These are phyloP conservation scores for Myriosclerotinia duriaeana DNA, from an alignment of 2,329 filamentous ascomycete species.

Conservation along the genomic window DNA sequence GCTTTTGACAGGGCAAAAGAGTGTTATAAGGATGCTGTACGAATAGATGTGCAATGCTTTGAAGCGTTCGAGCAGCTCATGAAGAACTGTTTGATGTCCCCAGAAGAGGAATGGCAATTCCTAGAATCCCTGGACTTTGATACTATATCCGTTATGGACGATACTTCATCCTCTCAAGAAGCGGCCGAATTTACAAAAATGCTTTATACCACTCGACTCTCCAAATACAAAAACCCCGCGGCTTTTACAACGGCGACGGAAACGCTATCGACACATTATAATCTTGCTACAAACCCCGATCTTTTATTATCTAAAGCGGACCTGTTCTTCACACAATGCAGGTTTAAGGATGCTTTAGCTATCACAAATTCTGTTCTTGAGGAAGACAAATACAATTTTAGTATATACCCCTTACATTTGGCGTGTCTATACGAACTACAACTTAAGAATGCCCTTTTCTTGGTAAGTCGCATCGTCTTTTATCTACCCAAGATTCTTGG, in stretches of 20 bases:
- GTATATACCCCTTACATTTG: slow-evolving; percentile 84
- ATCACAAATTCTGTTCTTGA: slow-evolving; percentile 82
- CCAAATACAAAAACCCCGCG: slow-evolving; percentile 87
- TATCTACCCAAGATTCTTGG: not conserved
- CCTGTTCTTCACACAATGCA: slow-evolving; percentile 89
- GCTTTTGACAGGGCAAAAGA: slow-evolving; percentile 96
- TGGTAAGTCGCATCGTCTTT: slow-evolving; percentile 45
- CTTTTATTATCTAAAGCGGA: slow-evolving; percentile 88
- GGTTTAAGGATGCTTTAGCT: slow-evolving; percentile 80
- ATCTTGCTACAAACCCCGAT: slow-evolving; percentile 80
- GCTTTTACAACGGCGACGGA: slow-evolving; percentile 85
- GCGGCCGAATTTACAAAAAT: slow-evolving; percentile 92
- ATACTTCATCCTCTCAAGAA: slow-evolving; percentile 72
- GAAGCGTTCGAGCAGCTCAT: slow-evolving; percentile 98
- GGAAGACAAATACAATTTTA: slow-evolving; percentile 85
- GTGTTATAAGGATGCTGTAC: slow-evolving; percentile 95
- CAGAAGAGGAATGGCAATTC: slow-evolving; percentile 70
- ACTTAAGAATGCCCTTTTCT: slow-evolving; percentile 83
- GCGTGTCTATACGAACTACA: slow-evolving; percentile 86
- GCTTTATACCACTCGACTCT: slow-evolving; percentile 92
- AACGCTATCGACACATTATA: slow-evolving; percentile 90
- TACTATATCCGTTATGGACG: slow-evolving; percentile 65
- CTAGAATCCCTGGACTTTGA: slow-evolving; percentile 82
- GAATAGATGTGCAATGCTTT: slow-evolving; percentile 96
- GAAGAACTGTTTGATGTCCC: slow-evolving; percentile 88